phyloP scores from a whole-genome alignment of 2,329 filamentous ascomycete genomes.

The Phialophora tarda region DNA sequence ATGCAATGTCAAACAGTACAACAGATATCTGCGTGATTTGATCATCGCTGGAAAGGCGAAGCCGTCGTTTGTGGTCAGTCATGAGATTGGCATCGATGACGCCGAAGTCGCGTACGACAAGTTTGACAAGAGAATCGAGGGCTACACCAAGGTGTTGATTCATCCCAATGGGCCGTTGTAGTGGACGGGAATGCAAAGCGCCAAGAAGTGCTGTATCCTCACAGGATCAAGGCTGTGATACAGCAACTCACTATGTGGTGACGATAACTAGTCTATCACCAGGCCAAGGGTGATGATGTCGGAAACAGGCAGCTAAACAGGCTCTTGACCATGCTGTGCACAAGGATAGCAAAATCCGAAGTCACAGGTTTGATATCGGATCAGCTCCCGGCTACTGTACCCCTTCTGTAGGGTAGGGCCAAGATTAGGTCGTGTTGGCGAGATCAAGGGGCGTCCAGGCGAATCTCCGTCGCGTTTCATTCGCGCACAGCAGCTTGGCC shows the following conservation, averaged over 20 bases:
- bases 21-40: slow-evolving; percentile 68
- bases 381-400: slow-evolving; percentile 5
- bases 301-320: background rate
- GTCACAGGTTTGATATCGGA: background rate
- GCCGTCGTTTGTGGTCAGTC: slow-evolving; percentile 69
- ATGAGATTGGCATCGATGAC: slow-evolving; percentile 68
- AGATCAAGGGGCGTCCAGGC: slow-evolving; percentile 3
- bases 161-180: slow-evolving; percentile 63
- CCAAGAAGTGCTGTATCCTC: background rate
- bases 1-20: slow-evolving; percentile 72
- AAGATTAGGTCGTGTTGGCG: slow-evolving; percentile 1
- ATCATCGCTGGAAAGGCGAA: slow-evolving; percentile 69
- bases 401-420: background rate
- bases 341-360: background rate
- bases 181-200: background rate
- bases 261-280: too few species aligned
- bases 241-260: background rate
- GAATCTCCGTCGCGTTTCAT: background rate
- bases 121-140: slow-evolving; percentile 69
- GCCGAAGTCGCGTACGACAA: slow-evolving; percentile 67
- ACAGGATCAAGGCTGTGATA: background rate
- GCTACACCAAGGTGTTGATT: slow-evolving; percentile 71
- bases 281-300: background rate
- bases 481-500: background rate
- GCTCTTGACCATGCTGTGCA: background rate